Evolutionary conservation across 2,329 filamentous ascomycete genomes (phyloP), one percentile per base, ranked within the genome.

Genomic region (Aspergillus fructus): DNA sequence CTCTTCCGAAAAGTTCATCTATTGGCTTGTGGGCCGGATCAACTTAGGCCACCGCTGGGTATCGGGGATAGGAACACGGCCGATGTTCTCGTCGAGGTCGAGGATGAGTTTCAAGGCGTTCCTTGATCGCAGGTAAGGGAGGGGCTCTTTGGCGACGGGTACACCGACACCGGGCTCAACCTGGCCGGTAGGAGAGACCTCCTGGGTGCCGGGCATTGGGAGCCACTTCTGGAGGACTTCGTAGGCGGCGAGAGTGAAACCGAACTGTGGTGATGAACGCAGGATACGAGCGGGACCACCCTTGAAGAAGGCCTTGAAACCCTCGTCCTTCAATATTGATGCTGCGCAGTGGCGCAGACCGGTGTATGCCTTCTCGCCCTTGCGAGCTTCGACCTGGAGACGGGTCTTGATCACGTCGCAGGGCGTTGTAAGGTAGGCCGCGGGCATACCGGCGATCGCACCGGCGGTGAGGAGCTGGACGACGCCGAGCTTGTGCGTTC

Each of bases 341-440:
- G 78, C 78, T 39, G 94, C 94, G 53, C 88, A 90, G 77, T 99
- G 91, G 55, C 91, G 86, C 48, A 99, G 83, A 47, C 90, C 90
- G 42, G 85, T 94, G 82, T 99, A 99, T 49, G 83, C 83, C 3
- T 88, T 88, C 69, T 99, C 93, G 62, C 94, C 94, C 82, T 97
- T 97, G 64, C 94, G 89, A 21, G 93, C 93, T 77, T 99, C 94
- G 58, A 99, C 94, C 76, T 99, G 94, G 59, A 99, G 83, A 73
- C 94, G 89, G 3, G 94, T 99, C 84, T 99, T 99, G 87, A 99
- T 97, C 61, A 99, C 94, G 71, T 99, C 94, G 80, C 90, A 97
- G 0, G 94, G 94, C 2, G 94, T 99, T 23, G 94, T 99, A 61
- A 99, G 83, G 79, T 99, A 99, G 7, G 90, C 90, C 5, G 90